These are phyloP conservation scores for Pseudozyma sp. DNA, from an alignment of 1,284 basidiomycete species.

Conservation along the genomic window DNA sequence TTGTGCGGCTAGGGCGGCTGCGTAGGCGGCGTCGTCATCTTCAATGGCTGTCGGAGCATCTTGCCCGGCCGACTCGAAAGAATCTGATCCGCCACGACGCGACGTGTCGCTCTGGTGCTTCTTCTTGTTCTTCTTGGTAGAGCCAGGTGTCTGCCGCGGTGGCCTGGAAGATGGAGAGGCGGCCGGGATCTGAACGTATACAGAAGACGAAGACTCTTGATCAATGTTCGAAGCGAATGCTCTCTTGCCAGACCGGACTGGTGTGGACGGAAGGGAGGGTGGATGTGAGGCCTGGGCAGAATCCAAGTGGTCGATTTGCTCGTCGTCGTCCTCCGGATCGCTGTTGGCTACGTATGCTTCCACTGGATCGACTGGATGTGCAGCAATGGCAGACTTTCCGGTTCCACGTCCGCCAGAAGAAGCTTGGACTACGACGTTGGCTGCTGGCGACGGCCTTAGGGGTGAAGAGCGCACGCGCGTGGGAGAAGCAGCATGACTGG, in stretches of 20 bases:
- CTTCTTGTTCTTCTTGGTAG: constrained; percentile 11
- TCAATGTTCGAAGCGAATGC: not conserved
- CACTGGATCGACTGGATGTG: not conserved
- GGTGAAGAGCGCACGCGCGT: constrained; percentile 18
- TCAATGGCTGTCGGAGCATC: not conserved
- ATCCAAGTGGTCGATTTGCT: not conserved
- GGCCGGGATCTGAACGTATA: constrained; percentile 31
- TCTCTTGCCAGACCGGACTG: not conserved
- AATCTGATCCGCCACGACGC: constrained; percentile 18
- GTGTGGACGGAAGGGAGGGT: constrained; percentile 4
- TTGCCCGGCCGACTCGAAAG: constrained; percentile 3
- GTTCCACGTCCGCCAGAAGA: not conserved
- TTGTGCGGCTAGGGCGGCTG: constrained; percentile 33
- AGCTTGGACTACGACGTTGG: constrained; percentile 10
- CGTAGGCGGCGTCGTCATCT: constrained; percentile 39
- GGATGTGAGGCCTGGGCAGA: constrained; percentile 1
- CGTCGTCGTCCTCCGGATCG: constrained; percentile 20
- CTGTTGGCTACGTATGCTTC: constrained; percentile 22
- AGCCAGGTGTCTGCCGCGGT: constrained; percentile 6
- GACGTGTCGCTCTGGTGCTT: constrained; percentile 10
- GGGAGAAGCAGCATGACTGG: constrained; percentile 26
- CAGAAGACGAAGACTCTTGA: not conserved
- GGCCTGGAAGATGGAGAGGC: constrained; percentile 7
- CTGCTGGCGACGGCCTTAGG: constrained; percentile 12
- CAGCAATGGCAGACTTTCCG: not conserved